Base-by-base conservation (phyloP, 768 basidiomycete genomes). In the Amanita jacksonii region DNA sequence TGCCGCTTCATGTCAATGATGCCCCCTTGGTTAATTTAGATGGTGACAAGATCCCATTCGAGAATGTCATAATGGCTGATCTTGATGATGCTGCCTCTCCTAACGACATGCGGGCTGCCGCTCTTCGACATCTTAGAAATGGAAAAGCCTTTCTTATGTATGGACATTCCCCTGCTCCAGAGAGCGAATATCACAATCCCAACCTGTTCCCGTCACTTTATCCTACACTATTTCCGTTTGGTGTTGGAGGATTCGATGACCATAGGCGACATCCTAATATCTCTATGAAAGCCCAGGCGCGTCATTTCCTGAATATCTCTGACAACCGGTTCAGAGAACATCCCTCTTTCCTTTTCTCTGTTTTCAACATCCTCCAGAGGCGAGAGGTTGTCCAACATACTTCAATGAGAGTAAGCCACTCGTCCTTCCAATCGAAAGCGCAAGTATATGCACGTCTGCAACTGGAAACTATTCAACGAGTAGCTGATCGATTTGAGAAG, bases 161-260 rank as follows among this genome's bases (percentile, higher is more conserved):
- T 28, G 54, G 54, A 3, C 67, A 67, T 50, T 60, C 48, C n/a
- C 43, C 54, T 12, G 12, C 20, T 3, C 61, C 64, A 5, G 56
- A 56, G 0, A 64, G 64, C 51, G 63, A 68, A 40, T 68, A 64
- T 51, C 48, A 48, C 24, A 66, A 70, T 47, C 60, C 61, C 1
- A 5, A 33, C 6, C 32, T 71, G n/a, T 64, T 73, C 35, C 66
- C 67, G 1, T 57, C 54, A 46, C 59, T 68, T 13, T 71, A 65
- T 52, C 68, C 70, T 2, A 65, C 66, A 0, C 41, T 73, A 0
- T 71, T 62, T 53, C 69, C 69, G 0, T 71, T 61, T 51, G 67
- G 71, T 0, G 47, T 62, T 16, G 67, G 70, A 1, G 69, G 70
- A 1, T 65, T 68, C 47, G 62, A 72, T 44, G 54, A 73, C 46